Evolutionary conservation across 768 basidiomycete genomes (phyloP), one percentile per base, ranked within the genome.

Genomic region (Candolleomyces efflorescens): DNA sequence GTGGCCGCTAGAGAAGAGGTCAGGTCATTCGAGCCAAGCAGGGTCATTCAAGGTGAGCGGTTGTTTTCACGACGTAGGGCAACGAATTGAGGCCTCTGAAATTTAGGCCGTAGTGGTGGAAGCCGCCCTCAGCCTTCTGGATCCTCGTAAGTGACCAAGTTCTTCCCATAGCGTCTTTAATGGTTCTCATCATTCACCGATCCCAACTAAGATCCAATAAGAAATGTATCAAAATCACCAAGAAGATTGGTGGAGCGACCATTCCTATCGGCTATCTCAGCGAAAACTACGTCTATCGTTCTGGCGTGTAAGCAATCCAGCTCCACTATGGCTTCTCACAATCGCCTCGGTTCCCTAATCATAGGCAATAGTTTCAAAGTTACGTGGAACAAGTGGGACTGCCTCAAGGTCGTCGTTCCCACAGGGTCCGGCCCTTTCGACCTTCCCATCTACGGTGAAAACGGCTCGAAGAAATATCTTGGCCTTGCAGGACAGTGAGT

Each of bases 401-500:
- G 55, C 20, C 36, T 56, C 12, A 12, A 47, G 23, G 46, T 56
- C 22, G 11, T 20, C 46, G 55, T 37, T 39, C 55, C 55, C 12
- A 48, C 9, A 12, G 20, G 13, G 9, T 17, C 27, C 26, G 55
- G 27, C 6, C 55, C 55, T 1, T 56, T 48, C 55, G 55, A 56
- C n/a, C 45, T 56, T 37, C 45, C 46, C 46, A 49, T 56, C 55
- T 5, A 48, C 7, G 46, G 36, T 15, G 39, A n/a, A n/a, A 47
- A 22, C 45, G 38, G 38, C 17, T n/a, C 26, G 7, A 48, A 27
- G 23, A 47, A 48, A 17, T 49, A n/a, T 18, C 46, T 56, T 13
- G 55, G 55, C n/a, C 45, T 56, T 23, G 55, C 46, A 37, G 55
- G 55, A 20, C 11, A 49, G 55, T 56, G 55, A 7, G 55, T 56